These are phyloP conservation scores for Podospora anserina DNA, from an alignment of 495 filamentous ascomycete genomes.

Conservation along the genomic window DNA sequence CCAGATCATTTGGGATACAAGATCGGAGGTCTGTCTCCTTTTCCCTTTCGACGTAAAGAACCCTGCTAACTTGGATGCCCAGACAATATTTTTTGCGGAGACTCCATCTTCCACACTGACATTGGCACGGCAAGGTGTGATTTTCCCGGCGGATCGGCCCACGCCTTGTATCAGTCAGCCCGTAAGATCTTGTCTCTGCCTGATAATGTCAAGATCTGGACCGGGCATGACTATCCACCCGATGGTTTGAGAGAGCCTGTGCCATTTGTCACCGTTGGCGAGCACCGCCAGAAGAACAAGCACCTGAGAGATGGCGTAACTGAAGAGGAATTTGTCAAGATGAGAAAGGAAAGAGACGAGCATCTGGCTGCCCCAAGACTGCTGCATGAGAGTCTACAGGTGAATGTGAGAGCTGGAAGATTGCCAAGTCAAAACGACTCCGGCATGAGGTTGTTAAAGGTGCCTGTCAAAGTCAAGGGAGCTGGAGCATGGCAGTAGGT, in stretches of 20 bases:
- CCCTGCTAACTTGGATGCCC: neutral
- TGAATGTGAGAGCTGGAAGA: constrained; percentile 56
- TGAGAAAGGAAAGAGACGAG: constrained; percentile 48
- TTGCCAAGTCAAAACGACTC: constrained; percentile 38
- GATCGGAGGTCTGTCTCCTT: constrained; percentile 42
- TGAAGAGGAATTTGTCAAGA: constrained; percentile 49
- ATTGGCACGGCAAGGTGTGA: constrained; percentile 58
- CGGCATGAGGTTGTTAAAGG: constrained; percentile 40
- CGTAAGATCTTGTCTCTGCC: constrained; percentile 48
- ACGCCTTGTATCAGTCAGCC: constrained; percentile 43
- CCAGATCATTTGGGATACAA: constrained; percentile 60
- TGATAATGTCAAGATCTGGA: constrained; percentile 48
- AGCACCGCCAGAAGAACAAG: constrained; percentile 50
- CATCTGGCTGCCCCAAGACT: constrained; percentile 47
- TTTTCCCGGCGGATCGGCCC: constrained; percentile 55
- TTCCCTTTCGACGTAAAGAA: neutral
- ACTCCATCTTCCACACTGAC: constrained; percentile 58
- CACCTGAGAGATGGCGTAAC: constrained; percentile 45
- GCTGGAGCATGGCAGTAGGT: neutral
- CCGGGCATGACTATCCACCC: constrained; percentile 51
- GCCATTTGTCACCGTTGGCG: constrained; percentile 48
- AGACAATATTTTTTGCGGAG: constrained; percentile 58
- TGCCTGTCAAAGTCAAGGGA: constrained; percentile 41
- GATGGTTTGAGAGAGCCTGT: constrained; percentile 28
- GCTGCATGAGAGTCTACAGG: constrained; percentile 55